phyloP scores from a whole-genome alignment of 192 early-diverging fungal genomes.

The Mortierella antarctica region DNA sequence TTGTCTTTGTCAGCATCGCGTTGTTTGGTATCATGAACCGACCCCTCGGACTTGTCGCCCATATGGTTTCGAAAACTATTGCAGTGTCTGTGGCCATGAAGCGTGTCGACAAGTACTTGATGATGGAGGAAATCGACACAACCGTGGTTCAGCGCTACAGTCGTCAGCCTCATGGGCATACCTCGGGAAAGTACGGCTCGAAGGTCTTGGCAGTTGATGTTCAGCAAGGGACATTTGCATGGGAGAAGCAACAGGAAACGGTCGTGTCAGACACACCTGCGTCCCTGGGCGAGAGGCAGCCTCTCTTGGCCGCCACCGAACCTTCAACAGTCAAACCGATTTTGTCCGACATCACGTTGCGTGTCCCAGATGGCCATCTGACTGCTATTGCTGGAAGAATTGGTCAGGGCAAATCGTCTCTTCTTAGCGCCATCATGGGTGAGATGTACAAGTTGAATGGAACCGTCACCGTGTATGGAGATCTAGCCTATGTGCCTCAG shows the following conservation, averaged over 20 bases:
- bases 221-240: conserved; percentile 26
- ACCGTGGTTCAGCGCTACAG: conserved; percentile 22
- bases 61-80: conserved; percentile 65
- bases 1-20: conserved; percentile 73
- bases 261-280: neutral
- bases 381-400: conserved; percentile 38
- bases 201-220: conserved; percentile 17
- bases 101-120: conserved; percentile 60
- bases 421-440: conserved; percentile 79
- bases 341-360: conserved; percentile 49
- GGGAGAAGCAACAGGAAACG: conserved; percentile 11
- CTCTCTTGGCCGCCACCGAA: neutral
- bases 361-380: conserved; percentile 36
- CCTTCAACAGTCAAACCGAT: conserved; percentile 5
- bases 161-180: conserved; percentile 6
- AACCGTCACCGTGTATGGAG: conserved; percentile 67
- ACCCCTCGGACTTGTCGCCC: conserved; percentile 64
- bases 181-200: neutral
- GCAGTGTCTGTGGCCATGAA: conserved; percentile 66
- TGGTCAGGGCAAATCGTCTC: conserved; percentile 79
- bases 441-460: conserved; percentile 77
- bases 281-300: conserved; percentile 13
- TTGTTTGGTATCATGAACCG: conserved; percentile 71
- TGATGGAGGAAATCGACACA: conserved; percentile 48
- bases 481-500: conserved; percentile 57